Evolutionary conservation across 2,329 filamentous ascomycete species (phyloP).

Genomic region (Botrytis paeoniae): DNA sequence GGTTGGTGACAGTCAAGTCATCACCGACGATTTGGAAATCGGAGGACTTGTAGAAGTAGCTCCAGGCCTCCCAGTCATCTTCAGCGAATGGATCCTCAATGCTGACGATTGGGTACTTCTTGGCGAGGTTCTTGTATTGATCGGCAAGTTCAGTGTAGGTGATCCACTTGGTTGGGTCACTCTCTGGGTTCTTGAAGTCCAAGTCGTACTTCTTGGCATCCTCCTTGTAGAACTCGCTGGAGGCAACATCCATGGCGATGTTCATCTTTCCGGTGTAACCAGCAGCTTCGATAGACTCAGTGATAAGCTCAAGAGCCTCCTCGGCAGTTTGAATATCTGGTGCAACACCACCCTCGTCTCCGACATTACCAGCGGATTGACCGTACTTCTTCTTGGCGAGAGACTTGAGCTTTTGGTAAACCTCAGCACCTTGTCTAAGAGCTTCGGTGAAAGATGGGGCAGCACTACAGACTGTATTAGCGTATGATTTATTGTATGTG

Average conservation of each 20-base stretch:
- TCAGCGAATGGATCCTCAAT: slow-evolving; percentile 99
- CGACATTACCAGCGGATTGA: slow-evolving; percentile 97
- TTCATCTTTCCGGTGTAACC: slow-evolving; percentile 96
- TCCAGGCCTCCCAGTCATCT: slow-evolving; percentile 99
- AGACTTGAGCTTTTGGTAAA: slow-evolving; percentile 96
- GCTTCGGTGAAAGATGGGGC: slow-evolving; percentile 93
- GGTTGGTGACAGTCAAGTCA: slow-evolving; percentile 99
- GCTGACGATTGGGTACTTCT: slow-evolving; percentile 97
- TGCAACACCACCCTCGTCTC: slow-evolving; percentile 98
- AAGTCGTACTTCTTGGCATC: slow-evolving; percentile 99
- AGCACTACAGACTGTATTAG: slow-evolving; percentile 47
- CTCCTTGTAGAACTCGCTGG: slow-evolving; percentile 98
- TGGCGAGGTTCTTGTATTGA: slow-evolving; percentile 79
- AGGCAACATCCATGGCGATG: slow-evolving; percentile 99
- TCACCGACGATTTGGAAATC: slow-evolving; percentile 98
- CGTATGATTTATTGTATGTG: slow-evolving; percentile 17
- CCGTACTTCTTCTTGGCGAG: slow-evolving; percentile 99
- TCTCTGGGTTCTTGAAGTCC: slow-evolving; percentile 99
- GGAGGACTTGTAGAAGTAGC: slow-evolving; percentile 99
- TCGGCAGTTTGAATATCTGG: slow-evolving; percentile 97
- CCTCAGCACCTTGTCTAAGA: slow-evolving; percentile 92
- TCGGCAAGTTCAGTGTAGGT: slow-evolving; percentile 96
- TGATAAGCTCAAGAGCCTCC: slow-evolving; percentile 96
- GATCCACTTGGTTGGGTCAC: slow-evolving; percentile 95
- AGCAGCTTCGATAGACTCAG: slow-evolving; percentile 86